phyloP scores from a whole-genome alignment of 2,329 filamentous ascomycete genomes.

The Cyclaneusma minus region DNA sequence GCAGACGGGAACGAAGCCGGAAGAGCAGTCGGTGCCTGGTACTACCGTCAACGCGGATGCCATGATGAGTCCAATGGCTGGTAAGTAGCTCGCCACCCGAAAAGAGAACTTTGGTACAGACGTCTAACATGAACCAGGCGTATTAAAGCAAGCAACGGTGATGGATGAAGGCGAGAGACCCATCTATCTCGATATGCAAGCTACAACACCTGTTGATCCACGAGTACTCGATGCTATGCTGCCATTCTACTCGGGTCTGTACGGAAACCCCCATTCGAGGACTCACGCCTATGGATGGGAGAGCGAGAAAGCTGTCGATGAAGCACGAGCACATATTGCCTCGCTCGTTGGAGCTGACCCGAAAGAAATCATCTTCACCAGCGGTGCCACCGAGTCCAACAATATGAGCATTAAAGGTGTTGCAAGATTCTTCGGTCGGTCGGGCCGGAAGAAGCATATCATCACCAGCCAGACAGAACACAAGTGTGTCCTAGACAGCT shows the following conservation, averaged over 20 bases:
- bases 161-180: constrained; percentile 88
- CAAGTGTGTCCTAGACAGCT: constrained; percentile 97
- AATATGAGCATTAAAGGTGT: constrained; percentile 99
- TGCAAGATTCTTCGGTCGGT: constrained; percentile 81
- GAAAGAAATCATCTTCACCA: constrained; percentile 98
- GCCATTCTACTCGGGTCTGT: constrained; percentile 82
- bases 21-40: constrained; percentile 12
- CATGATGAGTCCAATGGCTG: constrained; percentile 69
- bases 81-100: constrained; percentile 22
- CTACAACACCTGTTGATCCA: constrained; percentile 88
- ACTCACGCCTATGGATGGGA: constrained; percentile 99
- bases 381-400: constrained; percentile 94
- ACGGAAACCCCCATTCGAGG: constrained; percentile 92
- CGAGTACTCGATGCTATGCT: constrained; percentile 94
- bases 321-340: constrained; percentile 71
- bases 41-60: constrained; percentile 26
- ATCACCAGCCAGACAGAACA: constrained; percentile 97
- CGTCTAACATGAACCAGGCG: constrained; percentile 28
- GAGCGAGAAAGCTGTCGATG: constrained; percentile 83
- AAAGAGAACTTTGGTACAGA: too few relatives aligned
- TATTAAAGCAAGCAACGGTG: constrained; percentile 80
- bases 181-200: constrained; percentile 97
- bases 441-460: constrained; percentile 95
- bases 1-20: constrained; percentile 17
- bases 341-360: constrained; percentile 81